A percentile compares a stretch with the other conserved stretches of the same genome.
Conservation (phyloP, 163 green algal species). For the Coccomyxa subellipsoidea region DNA sequence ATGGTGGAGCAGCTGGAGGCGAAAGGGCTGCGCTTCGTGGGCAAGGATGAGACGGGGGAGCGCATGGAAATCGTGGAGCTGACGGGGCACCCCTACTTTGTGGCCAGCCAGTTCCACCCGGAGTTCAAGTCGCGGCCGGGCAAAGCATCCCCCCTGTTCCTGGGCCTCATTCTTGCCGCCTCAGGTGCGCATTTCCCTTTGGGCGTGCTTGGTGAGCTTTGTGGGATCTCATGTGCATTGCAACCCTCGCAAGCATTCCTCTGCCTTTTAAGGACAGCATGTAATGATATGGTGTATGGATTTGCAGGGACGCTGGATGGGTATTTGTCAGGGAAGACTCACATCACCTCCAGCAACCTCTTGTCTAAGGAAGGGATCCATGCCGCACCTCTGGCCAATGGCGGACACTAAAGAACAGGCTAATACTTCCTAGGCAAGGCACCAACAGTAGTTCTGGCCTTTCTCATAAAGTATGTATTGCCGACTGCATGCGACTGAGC, state of each 20-base stretch:
- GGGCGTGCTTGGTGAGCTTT: too few relatives aligned
- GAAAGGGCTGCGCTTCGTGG: conserved; percentile 91
- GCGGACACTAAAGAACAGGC: neutral
- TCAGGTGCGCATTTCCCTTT: conserved; percentile 39
- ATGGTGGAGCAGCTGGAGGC: conserved; percentile 85
- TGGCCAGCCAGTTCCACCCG: conserved; percentile 81
- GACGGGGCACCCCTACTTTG: conserved; percentile 69
- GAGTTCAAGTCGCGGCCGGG: conserved; percentile 90
- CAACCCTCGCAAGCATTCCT: too few relatives aligned
- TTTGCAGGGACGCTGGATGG: neutral
- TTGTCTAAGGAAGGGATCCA: neutral
- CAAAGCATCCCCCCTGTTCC: conserved; percentile 86
- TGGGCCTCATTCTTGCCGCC: conserved; percentile 79
- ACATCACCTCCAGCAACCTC: conserved; percentile 1
- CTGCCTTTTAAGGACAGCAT: too few relatives aligned
- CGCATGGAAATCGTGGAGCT: conserved; percentile 97
- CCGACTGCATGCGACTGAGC: too few relatives aligned
- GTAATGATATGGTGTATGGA: conserved; percentile 2
- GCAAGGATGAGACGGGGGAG: conserved; percentile 88
- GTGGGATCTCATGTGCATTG: too few relatives aligned
- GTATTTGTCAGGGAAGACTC: neutral
- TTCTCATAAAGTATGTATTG: too few relatives aligned
- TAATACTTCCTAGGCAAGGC: too few relatives aligned
- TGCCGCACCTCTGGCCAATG: neutral
- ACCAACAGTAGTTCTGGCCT: too few relatives aligned